Conservation (phyloP, 1,139 yeast genomes). For the Arxiozyma telluris region DNA sequence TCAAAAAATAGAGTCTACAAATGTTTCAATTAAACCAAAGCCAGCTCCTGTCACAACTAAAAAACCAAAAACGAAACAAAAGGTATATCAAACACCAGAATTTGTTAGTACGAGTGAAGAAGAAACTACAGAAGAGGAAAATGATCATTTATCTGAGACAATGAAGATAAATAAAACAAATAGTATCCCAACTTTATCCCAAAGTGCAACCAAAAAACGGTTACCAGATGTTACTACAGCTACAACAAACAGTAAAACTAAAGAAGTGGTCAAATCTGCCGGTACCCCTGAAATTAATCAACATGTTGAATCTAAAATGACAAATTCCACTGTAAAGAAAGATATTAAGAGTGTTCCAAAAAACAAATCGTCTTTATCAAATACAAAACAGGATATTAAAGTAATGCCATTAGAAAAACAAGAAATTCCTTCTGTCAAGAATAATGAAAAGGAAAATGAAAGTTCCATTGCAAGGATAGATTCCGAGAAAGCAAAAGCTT, state of each 20-base stretch:
- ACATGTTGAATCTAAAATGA: not conserved
- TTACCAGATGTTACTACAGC: not conserved
- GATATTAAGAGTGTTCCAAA: not conserved
- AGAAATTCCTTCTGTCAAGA: not conserved
- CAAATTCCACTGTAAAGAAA: not conserved
- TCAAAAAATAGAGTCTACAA: not conserved
- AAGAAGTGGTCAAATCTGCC: not conserved
- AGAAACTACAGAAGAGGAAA: not conserved
- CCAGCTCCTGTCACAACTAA: not conserved
- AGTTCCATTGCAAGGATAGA: not conserved
- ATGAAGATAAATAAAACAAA: too few relatives aligned
- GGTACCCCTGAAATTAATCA: not conserved
- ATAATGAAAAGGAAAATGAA: too few relatives aligned
- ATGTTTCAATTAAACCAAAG: not conserved
- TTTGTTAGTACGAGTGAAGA: not conserved
- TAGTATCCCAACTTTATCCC: not conserved
- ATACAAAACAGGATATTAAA: not conserved
- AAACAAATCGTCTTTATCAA: not conserved
- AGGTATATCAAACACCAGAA: not conserved
- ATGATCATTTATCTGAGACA: not conserved
- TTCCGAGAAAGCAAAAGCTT: not conserved
- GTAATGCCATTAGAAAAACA: not conserved
- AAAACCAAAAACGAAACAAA: not conserved
- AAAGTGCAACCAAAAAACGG: not conserved
- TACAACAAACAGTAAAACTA: not conserved